Base-by-base conservation (phyloP, 176 grass and related monocot genomes). In the Carex myosuroides region DNA sequence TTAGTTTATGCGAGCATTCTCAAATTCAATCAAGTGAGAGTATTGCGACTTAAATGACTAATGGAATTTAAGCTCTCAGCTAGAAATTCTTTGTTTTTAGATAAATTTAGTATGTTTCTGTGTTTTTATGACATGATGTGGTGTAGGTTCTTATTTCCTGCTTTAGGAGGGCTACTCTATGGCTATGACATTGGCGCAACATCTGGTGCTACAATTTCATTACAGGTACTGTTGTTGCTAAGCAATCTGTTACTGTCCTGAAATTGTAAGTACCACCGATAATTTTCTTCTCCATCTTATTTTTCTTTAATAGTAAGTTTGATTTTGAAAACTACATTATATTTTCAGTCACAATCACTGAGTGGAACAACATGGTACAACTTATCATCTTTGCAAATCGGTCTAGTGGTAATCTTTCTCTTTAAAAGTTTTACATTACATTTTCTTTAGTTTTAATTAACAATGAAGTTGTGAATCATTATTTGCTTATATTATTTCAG, bases 131-230 rank as follows among this genome's bases (percentile, higher is more conserved):
- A 62, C 7, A 41, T 79, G 24, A 11, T 87, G 26, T 87, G 86
- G 41, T 57, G 60, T 84, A 98, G 95, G 70, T 98, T 98, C 83
- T 83, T 98, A 18, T 98, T 95, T 87, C 96, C 96, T 41, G 93
- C 93, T 64, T 58, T 98, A 42, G 96, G 95, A 66, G 95, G 92
- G 13, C 86, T 98, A 44, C 95, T 98, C 13, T 98, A 95, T 89
- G 95, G 95, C 54, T 98, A 98, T 67, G 95, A 98, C 83, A 95
- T 98, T 48, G 95, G 92, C 13, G 95, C 92, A 24, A 98, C 95
- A 50, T 98, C 95, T 12, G 91, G 95, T 48, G 95, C 95, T 59
- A 91, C 93, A 62, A 95, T 98, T 82, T 94, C 92, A 13, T 82
- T 98, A 48, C 81, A 91, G 88, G 95, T 98, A 87, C 13, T 41